Evolutionary conservation across 164 flowering plant species (phyloP), one percentile per base, ranked within the genome.

Genomic region (Vitis cinerea): DNA sequence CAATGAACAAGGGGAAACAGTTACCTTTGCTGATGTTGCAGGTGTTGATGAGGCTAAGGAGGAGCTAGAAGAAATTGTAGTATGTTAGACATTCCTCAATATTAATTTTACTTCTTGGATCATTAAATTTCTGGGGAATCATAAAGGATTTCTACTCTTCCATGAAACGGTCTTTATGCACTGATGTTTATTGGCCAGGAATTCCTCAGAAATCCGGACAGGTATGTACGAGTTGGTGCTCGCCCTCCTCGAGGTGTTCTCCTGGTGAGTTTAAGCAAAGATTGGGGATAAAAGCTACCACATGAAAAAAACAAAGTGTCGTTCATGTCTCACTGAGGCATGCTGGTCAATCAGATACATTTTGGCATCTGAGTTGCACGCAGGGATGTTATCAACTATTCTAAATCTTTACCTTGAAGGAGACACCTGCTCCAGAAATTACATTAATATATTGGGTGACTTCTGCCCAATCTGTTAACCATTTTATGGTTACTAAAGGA

Each of bases 1-100:
- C 13, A 71, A 96, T 75, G 97, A 90, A 66, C 93, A 88, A 65
- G 91, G 93, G 57, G 99, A 91, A 69, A 66, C 79, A 23, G 70
- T 95, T 67, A 91, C 93, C 17, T 95, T 95, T 88, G 82, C 96
- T 75, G 99, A 95, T 82, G 97, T 95, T 79, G 99, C 98, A 8
- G 99, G 99, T 66, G 99, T 95, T 73, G 98, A 95, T 75, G 99
- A 95, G 82, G 99, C 99, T 27, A 95, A 95, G 81, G 99, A 95
- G 78, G 99, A 95, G 87, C 82, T 95, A 27, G 98, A 93, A 83
- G 99, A 95, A 82, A 95, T 95, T 78, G 99, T 95, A 88, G 99
- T 95, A 91, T 78, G 82, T 68, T 69, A 5, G 52, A 30, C 3
- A 16, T 44, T 63, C 9, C 60, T 60, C 27, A 1, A 2, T 15